Conservation (phyloP, 73 alveolate genomes). For the Paramecium primaurelia region DNA sequence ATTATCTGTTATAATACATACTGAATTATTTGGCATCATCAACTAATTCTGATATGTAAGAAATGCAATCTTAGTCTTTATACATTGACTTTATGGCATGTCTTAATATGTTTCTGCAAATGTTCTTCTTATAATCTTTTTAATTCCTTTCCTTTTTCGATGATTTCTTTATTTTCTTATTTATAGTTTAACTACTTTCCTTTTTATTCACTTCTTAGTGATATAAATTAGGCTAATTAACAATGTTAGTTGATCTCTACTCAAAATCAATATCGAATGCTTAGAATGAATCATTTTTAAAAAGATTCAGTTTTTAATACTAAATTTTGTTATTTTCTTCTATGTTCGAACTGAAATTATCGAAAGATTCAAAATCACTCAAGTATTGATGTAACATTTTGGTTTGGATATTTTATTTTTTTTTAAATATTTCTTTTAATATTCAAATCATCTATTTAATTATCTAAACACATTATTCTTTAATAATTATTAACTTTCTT, state of each 20-base stretch:
- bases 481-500: neutral
- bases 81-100: constrained; percentile 43
- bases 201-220: neutral
- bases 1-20: neutral
- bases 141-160: neutral
- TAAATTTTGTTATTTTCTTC: neutral
- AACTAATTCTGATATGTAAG: neutral
- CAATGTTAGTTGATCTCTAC: neutral
- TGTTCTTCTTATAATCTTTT: constrained; percentile 30
- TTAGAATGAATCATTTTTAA: neutral
- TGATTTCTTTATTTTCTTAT: neutral
- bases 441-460: neutral
- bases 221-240: neutral
- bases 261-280: neutral
- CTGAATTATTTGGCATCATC: constrained; percentile 11
- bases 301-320: neutral
- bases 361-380: neutral
- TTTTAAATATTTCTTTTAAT: neutral
- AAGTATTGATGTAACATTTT: neutral
- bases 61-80: neutral
- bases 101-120: constrained; percentile 20
- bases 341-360: neutral
- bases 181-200: neutral
- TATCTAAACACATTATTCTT: neutral
- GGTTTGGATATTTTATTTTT: neutral